Conservation (phyloP, 352 stramenopile species). For the Achlya hypogyna region DNA sequence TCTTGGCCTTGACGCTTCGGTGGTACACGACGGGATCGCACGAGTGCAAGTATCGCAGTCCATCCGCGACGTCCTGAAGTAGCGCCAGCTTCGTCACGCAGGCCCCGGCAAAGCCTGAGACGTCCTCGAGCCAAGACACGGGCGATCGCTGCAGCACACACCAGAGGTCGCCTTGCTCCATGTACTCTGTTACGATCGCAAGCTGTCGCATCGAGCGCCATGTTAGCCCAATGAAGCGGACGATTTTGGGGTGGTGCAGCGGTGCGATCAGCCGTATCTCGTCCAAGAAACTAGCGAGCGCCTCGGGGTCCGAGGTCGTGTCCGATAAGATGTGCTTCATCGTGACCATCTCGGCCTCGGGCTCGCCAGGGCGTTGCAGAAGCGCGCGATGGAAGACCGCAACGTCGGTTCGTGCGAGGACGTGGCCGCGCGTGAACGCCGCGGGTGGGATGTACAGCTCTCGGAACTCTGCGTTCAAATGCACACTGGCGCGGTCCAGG, state of each 20-base stretch:
- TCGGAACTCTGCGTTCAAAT: neutral
- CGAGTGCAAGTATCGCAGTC: slow-evolving; percentile 15
- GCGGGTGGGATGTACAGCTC: neutral
- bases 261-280: slow-evolving; percentile 23
- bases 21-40: slow-evolving; percentile 8
- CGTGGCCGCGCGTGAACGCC: neutral
- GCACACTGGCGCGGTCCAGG: neutral
- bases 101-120: neutral
- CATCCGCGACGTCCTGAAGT: slow-evolving; percentile 12
- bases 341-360: neutral
- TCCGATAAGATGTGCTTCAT: slow-evolving; percentile 12
- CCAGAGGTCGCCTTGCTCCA: slow-evolving; percentile 56
- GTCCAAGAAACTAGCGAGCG: slow-evolving; percentile 22
- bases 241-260: slow-evolving; percentile 57
- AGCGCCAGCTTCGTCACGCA: slow-evolving; percentile 11
- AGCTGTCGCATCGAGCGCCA: slow-evolving; percentile 47
- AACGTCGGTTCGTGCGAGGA: neutral
- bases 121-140: neutral
- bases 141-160: slow-evolving; percentile 17
- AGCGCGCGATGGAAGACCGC: neutral
- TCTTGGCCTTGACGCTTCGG: slow-evolving; percentile 17
- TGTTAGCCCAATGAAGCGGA: slow-evolving; percentile 53
- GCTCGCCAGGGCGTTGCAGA: neutral
- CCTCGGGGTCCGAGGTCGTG: neutral
- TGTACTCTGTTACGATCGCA: slow-evolving; percentile 64